Evolutionary conservation across 2,329 filamentous ascomycete species (phyloP).

Genomic region (Pyrenophora seminiperda): DNA sequence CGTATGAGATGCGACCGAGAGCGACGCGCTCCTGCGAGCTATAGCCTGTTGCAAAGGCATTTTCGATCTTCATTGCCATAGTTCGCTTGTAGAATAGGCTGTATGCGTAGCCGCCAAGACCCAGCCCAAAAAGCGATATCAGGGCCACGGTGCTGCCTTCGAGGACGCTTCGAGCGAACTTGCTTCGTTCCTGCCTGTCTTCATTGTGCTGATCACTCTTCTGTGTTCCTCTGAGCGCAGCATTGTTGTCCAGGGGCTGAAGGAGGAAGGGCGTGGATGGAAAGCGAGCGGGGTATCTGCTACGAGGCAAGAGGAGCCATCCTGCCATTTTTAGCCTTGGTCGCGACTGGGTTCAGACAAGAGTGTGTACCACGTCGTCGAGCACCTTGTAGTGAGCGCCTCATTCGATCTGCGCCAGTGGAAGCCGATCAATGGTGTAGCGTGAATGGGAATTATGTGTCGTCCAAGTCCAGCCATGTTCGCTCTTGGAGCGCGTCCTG

Average conservation of each 20-base stretch:
- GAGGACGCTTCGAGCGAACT: conserved; percentile 40
- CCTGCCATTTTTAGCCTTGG: conserved; percentile 21
- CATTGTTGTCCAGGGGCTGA: conserved; percentile 9
- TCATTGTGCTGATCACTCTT: background rate
- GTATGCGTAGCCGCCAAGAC: conserved; percentile 43
- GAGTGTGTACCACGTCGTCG: conserved; percentile 27
- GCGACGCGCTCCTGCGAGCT: conserved; percentile 43
- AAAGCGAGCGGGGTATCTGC: conserved; percentile 26
- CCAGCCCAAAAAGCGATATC: conserved; percentile 42
- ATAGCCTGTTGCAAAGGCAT: conserved; percentile 42
- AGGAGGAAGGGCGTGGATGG: conserved; percentile 20
- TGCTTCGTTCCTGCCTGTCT: conserved; percentile 31
- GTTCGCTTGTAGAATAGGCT: conserved; percentile 41
- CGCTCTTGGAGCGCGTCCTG: conserved; percentile 18
- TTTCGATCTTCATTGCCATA: conserved; percentile 41
- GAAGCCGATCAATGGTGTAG: conserved; percentile 1
- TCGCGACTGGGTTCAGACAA: too few relatives aligned
- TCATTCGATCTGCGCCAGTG: conserved; percentile 27
- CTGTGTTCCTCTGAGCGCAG: background rate
- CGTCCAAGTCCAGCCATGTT: conserved; percentile 10
- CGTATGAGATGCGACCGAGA: conserved; percentile 38
- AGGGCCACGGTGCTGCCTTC: conserved; percentile 44
- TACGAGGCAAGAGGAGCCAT: conserved; percentile 39
- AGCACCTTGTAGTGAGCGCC: conserved; percentile 27
- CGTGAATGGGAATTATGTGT: background rate